phyloP scores from a whole-genome alignment of 352 stramenopile genomes.

The Phytophthora crassamura region DNA sequence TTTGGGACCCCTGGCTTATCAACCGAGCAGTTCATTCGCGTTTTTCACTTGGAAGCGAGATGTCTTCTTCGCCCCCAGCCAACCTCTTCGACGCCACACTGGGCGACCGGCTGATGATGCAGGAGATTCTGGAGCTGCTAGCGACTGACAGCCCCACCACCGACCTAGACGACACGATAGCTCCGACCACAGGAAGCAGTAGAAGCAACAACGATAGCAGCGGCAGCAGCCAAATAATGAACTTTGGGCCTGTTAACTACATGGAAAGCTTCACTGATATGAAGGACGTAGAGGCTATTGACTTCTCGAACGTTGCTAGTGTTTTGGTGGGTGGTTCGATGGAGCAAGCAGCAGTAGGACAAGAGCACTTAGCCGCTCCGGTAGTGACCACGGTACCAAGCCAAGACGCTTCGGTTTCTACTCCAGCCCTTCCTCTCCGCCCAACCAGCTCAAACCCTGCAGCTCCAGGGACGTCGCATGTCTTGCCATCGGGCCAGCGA shows the following conservation, averaged over 20 bases:
- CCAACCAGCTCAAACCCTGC: no score
- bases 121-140: conserved; percentile 39
- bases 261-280: neutral
- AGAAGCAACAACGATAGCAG: conserved; percentile 3
- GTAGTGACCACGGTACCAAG: no score
- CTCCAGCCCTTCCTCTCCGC: no score
- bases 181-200: conserved; percentile 9
- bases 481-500: conserved; percentile 20
- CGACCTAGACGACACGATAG: neutral
- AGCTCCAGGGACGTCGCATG: neutral
- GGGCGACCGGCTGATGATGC: conserved; percentile 37
- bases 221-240: neutral
- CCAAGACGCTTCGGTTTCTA: neutral
- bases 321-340: no score
- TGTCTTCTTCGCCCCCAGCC: conserved; percentile 24
- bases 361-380: no score
- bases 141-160: conserved; percentile 11
- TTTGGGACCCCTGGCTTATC: neutral
- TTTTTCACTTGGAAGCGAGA: conserved; percentile 7
- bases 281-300: no score
- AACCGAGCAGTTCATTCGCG: neutral
- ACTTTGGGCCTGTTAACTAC: neutral
- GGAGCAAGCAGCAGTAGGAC: no score
- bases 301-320: no score
- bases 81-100: conserved; percentile 20